Evolutionary conservation across 2,329 filamentous ascomycete species (phyloP).

Genomic region (Aspergillus ochraceoroseus): DNA sequence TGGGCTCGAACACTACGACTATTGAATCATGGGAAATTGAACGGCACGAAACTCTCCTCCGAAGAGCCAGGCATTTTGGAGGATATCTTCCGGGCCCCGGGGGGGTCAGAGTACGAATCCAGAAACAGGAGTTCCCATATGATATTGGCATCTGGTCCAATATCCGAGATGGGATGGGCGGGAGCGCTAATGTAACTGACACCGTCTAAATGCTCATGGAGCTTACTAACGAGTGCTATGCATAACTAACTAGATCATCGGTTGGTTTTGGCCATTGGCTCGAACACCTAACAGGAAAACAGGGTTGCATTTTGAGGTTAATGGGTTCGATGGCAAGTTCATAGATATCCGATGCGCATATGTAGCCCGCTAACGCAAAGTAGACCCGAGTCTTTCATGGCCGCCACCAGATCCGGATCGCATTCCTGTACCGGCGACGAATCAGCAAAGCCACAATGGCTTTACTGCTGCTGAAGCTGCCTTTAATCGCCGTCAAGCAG

Average conservation of each 20-base stretch:
- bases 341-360: conserved; percentile 2
- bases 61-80: conserved; percentile 48
- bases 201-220: too few species aligned
- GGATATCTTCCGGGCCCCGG: conserved; percentile 57
- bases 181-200: conserved; percentile 42
- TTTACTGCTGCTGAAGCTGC: conserved; percentile 27
- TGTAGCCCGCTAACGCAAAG: conserved; percentile 2
- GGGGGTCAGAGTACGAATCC: conserved; percentile 51
- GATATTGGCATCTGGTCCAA: conserved; percentile 61
- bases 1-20: conserved; percentile 57
- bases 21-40: conserved; percentile 61
- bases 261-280: conserved; percentile 60
- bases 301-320: conserved; percentile 52
- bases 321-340: conserved; percentile 54
- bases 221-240: too few species aligned
- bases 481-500: conserved; percentile 43
- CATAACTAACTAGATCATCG: conserved; percentile 45
- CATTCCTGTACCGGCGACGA: conserved; percentile 38
- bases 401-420: conserved; percentile 49
- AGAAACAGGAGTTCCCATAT: conserved; percentile 60
- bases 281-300: conserved; percentile 45
- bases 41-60: conserved; percentile 45
- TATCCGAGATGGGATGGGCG: conserved; percentile 57
- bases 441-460: conserved; percentile 11
- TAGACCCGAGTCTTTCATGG: conserved; percentile 41